A percentile compares a stretch with the other conserved stretches of the same genome.
These are phyloP conservation scores for Eimeria praecox DNA, from an alignment of 169 alveolate genomes.

Conservation along the genomic window DNA sequence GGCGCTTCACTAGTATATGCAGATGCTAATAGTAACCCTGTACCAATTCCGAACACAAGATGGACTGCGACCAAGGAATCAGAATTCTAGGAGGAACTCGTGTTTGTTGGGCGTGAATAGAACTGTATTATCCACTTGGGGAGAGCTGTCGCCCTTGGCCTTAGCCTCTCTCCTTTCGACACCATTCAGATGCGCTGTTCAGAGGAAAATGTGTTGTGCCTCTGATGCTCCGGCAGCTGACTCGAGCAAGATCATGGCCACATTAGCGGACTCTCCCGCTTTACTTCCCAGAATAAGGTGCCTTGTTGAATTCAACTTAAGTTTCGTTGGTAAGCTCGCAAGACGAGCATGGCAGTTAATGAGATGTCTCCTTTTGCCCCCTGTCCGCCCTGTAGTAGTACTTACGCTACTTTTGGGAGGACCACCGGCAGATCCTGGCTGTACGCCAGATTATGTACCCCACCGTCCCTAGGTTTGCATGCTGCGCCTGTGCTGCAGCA, in stretches of 20 bases:
- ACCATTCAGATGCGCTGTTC: neutral
- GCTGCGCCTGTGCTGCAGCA: conserved; percentile 63
- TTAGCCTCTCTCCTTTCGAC: neutral
- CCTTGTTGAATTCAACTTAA: conserved; percentile 80
- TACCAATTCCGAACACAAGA: neutral
- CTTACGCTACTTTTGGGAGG: neutral
- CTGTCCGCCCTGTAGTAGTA: neutral
- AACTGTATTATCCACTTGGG: neutral
- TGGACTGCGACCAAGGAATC: neutral
- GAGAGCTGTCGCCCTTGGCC: neutral
- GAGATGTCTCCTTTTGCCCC: neutral
- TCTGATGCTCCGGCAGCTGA: conserved; percentile 14
- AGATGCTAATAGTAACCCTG: neutral
- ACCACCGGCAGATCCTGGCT: neutral
- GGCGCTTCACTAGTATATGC: neutral
- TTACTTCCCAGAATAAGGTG: conserved; percentile 75
- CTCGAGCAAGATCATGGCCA: conserved; percentile 56
- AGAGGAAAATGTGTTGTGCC: neutral
- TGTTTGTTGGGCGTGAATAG: neutral
- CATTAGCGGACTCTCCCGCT: conserved; percentile 58
- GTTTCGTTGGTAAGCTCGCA: conserved; percentile 73
- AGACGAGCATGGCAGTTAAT: neutral
- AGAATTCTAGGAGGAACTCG: neutral
- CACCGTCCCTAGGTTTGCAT: neutral
- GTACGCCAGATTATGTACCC: neutral